Conservation (phyloP, 495 filamentous ascomycete genomes). For the Choiromyces venosus region DNA sequence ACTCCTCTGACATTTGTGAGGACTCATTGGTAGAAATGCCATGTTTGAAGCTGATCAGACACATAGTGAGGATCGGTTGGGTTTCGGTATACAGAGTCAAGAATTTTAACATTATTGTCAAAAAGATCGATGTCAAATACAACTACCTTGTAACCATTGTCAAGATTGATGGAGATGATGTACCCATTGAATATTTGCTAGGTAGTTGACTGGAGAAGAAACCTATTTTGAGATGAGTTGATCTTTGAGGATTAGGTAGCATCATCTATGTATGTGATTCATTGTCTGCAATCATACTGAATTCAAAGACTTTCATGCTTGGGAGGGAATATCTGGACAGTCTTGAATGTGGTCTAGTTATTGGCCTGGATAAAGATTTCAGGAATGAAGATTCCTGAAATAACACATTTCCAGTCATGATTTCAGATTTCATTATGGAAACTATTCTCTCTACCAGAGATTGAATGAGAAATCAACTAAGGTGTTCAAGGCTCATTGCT, state of each 20-base stretch:
- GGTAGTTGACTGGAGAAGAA: not conserved
- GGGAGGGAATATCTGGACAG: too few relatives aligned
- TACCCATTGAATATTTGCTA: slow-evolving; percentile 33
- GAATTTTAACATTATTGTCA: slow-evolving; percentile 25
- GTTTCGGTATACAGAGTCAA: slow-evolving; percentile 37
- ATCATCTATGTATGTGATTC: slow-evolving; percentile 7
- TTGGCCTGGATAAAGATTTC: slow-evolving; percentile 26
- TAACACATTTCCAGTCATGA: not conserved
- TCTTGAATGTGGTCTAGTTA: slow-evolving; percentile 24
- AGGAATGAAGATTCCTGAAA: slow-evolving; percentile 7
- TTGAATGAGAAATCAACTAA: slow-evolving; percentile 26
- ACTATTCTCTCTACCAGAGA: too few relatives aligned
- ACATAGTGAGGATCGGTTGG: slow-evolving; percentile 32
- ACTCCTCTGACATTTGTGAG: slow-evolving; percentile 38
- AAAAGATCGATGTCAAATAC: slow-evolving; percentile 22
- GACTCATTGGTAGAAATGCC: slow-evolving; percentile 40
- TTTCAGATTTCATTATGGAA: too few relatives aligned
- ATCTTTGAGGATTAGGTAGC: slow-evolving; percentile 12
- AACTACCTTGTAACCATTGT: too few relatives aligned
- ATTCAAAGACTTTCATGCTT: too few relatives aligned
- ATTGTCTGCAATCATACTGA: too few relatives aligned
- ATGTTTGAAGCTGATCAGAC: slow-evolving; percentile 33
- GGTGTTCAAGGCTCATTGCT: slow-evolving; percentile 6
- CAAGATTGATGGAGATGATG: too few relatives aligned
- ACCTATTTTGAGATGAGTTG: not conserved